These are phyloP conservation scores for Candida hungchunana DNA, from an alignment of 805 yeast genomes.

Conservation along the genomic window DNA sequence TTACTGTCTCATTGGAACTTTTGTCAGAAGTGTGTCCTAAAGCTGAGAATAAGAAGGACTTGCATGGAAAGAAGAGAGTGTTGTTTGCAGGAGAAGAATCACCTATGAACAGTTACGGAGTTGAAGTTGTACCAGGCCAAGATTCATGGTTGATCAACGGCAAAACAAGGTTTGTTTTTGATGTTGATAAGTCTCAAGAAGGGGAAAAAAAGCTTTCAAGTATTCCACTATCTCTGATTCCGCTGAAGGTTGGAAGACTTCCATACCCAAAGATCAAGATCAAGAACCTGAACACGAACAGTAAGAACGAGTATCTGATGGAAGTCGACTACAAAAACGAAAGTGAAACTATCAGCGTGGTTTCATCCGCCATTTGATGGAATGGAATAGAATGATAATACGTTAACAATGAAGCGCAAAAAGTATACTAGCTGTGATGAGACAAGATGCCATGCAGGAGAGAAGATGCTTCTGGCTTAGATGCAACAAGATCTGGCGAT, in stretches of 20 bases:
- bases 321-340: slow-evolving; percentile 68
- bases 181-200: slow-evolving; percentile 27
- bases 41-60: slow-evolving; percentile 1
- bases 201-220: slow-evolving; percentile 15
- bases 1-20: slow-evolving; percentile 38
- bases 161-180: slow-evolving; percentile 48
- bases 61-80: slow-evolving; percentile 19
- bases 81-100: slow-evolving; percentile 20
- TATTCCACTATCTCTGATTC: slow-evolving; percentile 51
- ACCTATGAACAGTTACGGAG: slow-evolving; percentile 33
- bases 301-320: slow-evolving; percentile 36
- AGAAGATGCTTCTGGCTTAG: slow-evolving; percentile 65
- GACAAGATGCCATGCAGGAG: slow-evolving; percentile 37
- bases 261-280: slow-evolving; percentile 60
- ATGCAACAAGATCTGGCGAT: slow-evolving; percentile 58
- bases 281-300: slow-evolving; percentile 27
- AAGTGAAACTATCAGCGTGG: slow-evolving; percentile 63
- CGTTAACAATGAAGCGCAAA: no score
- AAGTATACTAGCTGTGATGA: no score
- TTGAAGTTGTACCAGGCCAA: slow-evolving; percentile 44
- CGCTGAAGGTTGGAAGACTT: slow-evolving; percentile 72
- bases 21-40: slow-evolving; percentile 30
- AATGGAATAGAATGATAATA: slow-evolving; percentile 1
- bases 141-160: slow-evolving; percentile 87
- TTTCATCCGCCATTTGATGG: slow-evolving; percentile 52